phyloP scores from a whole-genome alignment of 257 asterid genomes.

The Solanum tarapatanum region DNA sequence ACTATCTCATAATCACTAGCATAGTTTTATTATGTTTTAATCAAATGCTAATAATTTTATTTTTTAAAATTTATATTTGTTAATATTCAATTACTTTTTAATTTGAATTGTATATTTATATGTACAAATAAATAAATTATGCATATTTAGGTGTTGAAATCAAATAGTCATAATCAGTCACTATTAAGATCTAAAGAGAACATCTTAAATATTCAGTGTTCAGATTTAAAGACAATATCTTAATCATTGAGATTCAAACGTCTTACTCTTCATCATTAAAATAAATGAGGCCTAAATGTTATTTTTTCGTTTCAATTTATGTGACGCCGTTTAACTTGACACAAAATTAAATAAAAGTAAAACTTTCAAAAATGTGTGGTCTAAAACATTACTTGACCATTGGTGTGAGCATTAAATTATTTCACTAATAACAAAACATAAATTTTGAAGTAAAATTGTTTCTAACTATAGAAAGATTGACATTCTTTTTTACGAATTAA shows the following conservation, averaged over 20 bases:
- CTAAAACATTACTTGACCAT: neutral
- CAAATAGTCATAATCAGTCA: neutral
- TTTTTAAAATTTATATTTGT: neutral
- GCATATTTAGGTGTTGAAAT: neutral
- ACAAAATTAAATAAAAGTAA: fast-evolving
- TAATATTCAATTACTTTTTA: neutral
- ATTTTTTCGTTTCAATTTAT: neutral
- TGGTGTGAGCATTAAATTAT: neutral
- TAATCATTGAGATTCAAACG: neutral
- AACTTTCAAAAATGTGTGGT: neutral
- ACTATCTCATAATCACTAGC: neutral
- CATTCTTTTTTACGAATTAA: no score
- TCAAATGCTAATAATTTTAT: neutral
- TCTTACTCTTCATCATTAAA: neutral
- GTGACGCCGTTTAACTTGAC: neutral
- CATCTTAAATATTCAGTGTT: no score
- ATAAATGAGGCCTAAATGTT: neutral
- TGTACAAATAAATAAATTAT: neutral
- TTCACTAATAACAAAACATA: fast-evolving
- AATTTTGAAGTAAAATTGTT: fast-evolving
- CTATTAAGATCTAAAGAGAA: no score
- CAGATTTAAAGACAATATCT: neutral
- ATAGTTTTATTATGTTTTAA: neutral
- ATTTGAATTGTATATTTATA: neutral
- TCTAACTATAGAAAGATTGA: no score